phyloP scores from a whole-genome alignment of 2,329 filamentous ascomycete genomes.

The Chrysosporium keratinophilum region DNA sequence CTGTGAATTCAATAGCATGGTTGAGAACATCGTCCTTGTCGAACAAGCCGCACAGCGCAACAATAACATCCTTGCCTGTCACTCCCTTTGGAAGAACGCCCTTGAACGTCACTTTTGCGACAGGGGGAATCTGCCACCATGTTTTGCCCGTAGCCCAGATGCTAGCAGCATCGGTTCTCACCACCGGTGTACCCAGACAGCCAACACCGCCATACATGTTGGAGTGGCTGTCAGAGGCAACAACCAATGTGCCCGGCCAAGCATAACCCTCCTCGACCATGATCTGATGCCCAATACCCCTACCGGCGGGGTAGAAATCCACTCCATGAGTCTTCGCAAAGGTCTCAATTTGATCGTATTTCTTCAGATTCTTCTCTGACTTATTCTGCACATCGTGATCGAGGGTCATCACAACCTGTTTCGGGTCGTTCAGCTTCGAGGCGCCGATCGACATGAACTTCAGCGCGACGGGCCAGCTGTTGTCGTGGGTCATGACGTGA shows the following conservation, averaged over 20 bases:
- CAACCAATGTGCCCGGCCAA: constrained; percentile 76
- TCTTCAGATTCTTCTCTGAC: constrained; percentile 64
- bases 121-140: constrained; percentile 82
- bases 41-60: constrained; percentile 78
- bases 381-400: constrained; percentile 88
- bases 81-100: constrained; percentile 68
- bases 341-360: constrained; percentile 69
- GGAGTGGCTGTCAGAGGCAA: constrained; percentile 60
- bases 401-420: constrained; percentile 70
- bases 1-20: constrained; percentile 79
- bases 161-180: constrained; percentile 74
- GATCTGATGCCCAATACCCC: constrained; percentile 75
- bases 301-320: constrained; percentile 63
- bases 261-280: constrained; percentile 67
- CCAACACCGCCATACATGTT: constrained; percentile 79
- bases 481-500: constrained; percentile 79
- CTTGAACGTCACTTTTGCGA: constrained; percentile 68
- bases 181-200: constrained; percentile 67
- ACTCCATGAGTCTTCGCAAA: constrained; percentile 73
- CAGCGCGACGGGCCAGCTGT: constrained; percentile 61
- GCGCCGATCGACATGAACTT: constrained; percentile 81
- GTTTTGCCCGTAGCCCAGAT: constrained; percentile 76
- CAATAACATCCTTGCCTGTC: constrained; percentile 87
- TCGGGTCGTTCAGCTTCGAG: constrained; percentile 57
- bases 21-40: constrained; percentile 82